phyloP scores from a whole-genome alignment of 1,284 basidiomycete species.

The Leccinum griseonigrum region DNA sequence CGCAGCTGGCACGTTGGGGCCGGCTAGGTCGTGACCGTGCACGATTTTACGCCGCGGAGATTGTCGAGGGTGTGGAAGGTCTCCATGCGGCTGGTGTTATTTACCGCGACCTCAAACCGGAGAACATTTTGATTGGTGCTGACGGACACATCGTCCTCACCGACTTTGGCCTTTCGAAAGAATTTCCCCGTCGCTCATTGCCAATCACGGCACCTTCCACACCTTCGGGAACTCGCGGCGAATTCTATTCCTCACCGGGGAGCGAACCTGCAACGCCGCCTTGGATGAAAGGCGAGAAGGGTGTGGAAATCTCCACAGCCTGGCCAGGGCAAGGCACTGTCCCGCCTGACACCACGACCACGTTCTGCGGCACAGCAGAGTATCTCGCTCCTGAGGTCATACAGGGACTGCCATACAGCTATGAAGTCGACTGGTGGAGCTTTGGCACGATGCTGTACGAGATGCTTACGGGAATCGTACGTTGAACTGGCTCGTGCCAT shows the following conservation, averaged over 20 bases:
- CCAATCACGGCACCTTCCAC: constrained; percentile 53
- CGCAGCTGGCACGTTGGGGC: constrained; percentile 94
- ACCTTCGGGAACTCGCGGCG: constrained; percentile 49
- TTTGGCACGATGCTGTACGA: constrained; percentile 97
- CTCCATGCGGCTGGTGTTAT: constrained; percentile 85
- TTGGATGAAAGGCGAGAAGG: constrained; percentile 68
- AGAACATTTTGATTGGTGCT: constrained; percentile 91
- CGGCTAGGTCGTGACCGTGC: constrained; percentile 89
- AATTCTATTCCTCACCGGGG: constrained; percentile 47
- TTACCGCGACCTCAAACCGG: constrained; percentile 89
- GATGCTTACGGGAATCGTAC: constrained; percentile 86
- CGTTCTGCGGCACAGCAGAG: constrained; percentile 91
- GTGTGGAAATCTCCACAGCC: constrained; percentile 45
- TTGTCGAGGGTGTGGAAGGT: constrained; percentile 92
- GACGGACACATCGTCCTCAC: constrained; percentile 96
- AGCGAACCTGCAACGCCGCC: constrained; percentile 54
- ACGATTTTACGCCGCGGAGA: constrained; percentile 94
- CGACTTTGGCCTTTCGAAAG: constrained; percentile 92
- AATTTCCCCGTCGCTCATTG: constrained; percentile 61
- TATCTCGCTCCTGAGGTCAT: constrained; percentile 95
- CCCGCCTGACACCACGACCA: constrained; percentile 65
- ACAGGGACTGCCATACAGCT: constrained; percentile 86
- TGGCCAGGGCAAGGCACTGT: constrained; percentile 55
- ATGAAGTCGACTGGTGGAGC: constrained; percentile 98
- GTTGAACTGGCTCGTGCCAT: constrained; percentile 33